Evolutionary conservation across 352 stramenopile species (phyloP), one percentile per base, ranked within the genome.

Genomic region (Globisporangium radiosum): DNA sequence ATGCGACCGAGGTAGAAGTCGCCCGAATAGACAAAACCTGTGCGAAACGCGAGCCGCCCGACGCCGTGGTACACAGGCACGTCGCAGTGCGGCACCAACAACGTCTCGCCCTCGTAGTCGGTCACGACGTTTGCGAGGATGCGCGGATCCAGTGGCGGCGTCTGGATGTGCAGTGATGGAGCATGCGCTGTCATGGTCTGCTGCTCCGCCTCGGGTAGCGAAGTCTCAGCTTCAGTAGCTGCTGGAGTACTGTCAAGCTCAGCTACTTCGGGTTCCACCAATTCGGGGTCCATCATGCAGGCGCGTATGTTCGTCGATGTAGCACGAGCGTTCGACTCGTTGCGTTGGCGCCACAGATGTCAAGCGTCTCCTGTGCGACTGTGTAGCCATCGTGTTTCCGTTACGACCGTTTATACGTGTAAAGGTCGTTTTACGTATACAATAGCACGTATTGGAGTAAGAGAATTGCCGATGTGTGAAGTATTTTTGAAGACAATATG

Each of bases 1-100:
- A 93, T 87, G 13, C 81, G 72, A 3, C 88, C 85, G 43, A 74
- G 59, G 8, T 66, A 36, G 61, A 94, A 95, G 25, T 59, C 58
- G 0, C 88, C 88, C 11, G 60, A 56, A 68, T 94, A 97, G 39
- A 65, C 69, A 60, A 87, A 86, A 5, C 81, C 81, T 19, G 81
- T 78, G 43, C 76, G 70, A 62, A 93, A 93, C 8, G 64, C 67
- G 10, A 83, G 66, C 11, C 52, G 54, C 6, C 77, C 83, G 6
- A 83, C 71, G 37, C 81, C 80, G 44, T 92, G 82, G 45, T 79
- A 88, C 47, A 88, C 75, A 5, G 73, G 73, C 33, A 65, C 60
- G 59, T 78, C 75, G 15, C 75, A 85, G n/a, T 72, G 69, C 13
- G 64, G 48, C 19, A 81, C 58, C 40, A 60, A 54, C 25, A 73